These are phyloP conservation scores for Gyrodon lividus DNA, from an alignment of 768 basidiomycete genomes.

Conservation along the genomic window DNA sequence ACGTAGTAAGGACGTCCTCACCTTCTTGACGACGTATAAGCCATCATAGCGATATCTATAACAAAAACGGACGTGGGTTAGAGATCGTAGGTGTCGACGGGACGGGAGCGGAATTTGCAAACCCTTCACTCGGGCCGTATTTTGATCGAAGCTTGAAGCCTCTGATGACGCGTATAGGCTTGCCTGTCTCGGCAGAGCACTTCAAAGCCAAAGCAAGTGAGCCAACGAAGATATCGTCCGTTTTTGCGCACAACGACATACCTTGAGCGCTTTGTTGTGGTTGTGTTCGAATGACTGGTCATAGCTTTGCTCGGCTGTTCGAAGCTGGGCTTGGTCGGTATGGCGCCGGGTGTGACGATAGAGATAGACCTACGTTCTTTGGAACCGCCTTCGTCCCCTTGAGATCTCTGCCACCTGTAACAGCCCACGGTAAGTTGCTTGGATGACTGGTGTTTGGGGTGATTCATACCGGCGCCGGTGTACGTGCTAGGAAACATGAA, in stretches of 20 bases:
- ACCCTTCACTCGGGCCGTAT: constrained; percentile 83
- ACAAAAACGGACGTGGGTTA: not conserved
- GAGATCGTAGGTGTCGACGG: not conserved
- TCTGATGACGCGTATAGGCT: constrained; percentile 84
- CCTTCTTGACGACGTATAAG: constrained; percentile 77
- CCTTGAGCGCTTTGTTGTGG: constrained; percentile 70
- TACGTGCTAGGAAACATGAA: constrained; percentile 54
- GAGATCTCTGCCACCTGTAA: constrained; percentile 76
- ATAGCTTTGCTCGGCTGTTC: constrained; percentile 83
- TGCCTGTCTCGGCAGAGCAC: constrained; percentile 76
- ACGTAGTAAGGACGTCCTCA: constrained; percentile 19
- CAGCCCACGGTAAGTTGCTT: not conserved
- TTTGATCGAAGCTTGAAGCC: constrained; percentile 64
- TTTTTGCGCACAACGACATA: constrained; percentile 17
- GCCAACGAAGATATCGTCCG: not conserved
- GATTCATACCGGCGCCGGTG: constrained; percentile 63
- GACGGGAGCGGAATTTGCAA: constrained; percentile 6
- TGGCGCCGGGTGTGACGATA: not conserved
- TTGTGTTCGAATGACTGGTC: constrained; percentile 79
- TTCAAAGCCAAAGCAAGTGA: constrained; percentile 26
- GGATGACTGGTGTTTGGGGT: not conserved
- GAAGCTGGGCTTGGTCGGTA: constrained; percentile 50
- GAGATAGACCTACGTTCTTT: constrained; percentile 64
- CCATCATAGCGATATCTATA: constrained; percentile 88
- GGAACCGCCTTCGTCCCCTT: constrained; percentile 79